Evolutionary conservation across 2,329 filamentous ascomycete genomes (phyloP), one percentile per base, ranked within the genome.

Genomic region (Metarhizium album): DNA sequence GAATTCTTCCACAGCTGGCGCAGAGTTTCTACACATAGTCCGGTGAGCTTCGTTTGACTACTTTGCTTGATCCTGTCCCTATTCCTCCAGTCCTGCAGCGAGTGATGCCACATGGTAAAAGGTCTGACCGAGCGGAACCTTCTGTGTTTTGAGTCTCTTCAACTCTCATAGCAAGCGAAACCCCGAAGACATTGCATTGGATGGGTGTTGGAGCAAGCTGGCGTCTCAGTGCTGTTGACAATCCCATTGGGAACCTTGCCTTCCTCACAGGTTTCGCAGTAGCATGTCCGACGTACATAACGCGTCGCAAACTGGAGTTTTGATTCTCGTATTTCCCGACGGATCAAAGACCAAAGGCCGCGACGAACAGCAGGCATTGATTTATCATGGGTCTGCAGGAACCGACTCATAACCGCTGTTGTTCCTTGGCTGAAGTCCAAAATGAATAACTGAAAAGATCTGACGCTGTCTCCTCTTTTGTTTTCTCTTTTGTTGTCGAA

Each of bases 381-480:
- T 47, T 23, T 31, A 35, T 45, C 49, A 55, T 45, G 49, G 6
- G 52, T n/a, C 18, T 24, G 8, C 45, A 33, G 37, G 48, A 54
- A 52, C 54, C 55, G 47, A 58, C 60, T 66, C 62, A 65, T 71
- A 79, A 66, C 77, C 76, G 75, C 64, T 70, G 74, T 22, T 59
- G 70, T 70, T 64, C 62, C 66, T 63, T 68, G 71, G 55, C 65
- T 79, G 73, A 79, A 65, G 76, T 71, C 65, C 61, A 50, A 40
- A 67, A 60, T 61, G 59, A 66, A 63, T 75, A 79, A 85, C 81
- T 86, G 81, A 85, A 86, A 86, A 87, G 82, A 86, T 77, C 83
- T 86, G 83, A 87, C 74, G 57, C 58, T 55, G 53, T 56, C n/a
- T n/a, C 52, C 42, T 50, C 8, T 42, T 29, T 45, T 43, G 42